Evolutionary conservation across 805 yeast species (phyloP), one percentile per base, ranked within the genome.

Genomic region (Candida manassasensis): DNA sequence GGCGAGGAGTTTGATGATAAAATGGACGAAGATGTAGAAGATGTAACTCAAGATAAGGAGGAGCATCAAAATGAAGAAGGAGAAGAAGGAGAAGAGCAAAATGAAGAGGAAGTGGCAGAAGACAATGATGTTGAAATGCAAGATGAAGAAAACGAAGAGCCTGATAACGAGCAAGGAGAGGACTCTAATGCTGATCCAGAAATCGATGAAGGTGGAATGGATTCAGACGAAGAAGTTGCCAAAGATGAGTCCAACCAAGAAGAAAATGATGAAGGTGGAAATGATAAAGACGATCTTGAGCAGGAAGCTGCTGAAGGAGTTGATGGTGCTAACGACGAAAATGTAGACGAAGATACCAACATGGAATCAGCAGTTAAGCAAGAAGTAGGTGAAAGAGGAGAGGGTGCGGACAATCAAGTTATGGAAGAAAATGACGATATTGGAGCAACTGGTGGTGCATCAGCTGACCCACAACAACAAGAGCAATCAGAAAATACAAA

Each of bases 391-490:
- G 67, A 73, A n/a, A 67, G 67, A 45, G 81, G 82, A 4, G 73
- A 73, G 34, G 85, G 85, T 32, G 71, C 81, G 6, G 82, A 79
- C 41, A 63, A 71, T 24, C 67, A 72, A 38, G 73, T 67, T 21
- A 55, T 66, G 25, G 77, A 76, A 32, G 84, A 78, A 43, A 73
- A 79, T 42, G 76, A 80, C 21, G 81, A 81, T 49, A 57, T 81
- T 33, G 94, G 89, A 24, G 77, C 81, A 14, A 63, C 78, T 26
- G 89, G 89, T 4, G 44, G 75, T 50, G 68, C 70, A 7, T 53
- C 68, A 9, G 37, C 56, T 1, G 58, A 62, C 3, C 40, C 48
- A 38, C 65, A 71, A 21, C 69, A 70, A 28, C 55, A 68, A 18
- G 61, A 63, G 27, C 65, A 70, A 19, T 65, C 70, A 19, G 65